Percentiles rank a stretch among this genome's conserved stretches.
Evolutionary conservation across 2,329 filamentous ascomycete species (phyloP).

Genomic region (Paecilomyces formosus): DNA sequence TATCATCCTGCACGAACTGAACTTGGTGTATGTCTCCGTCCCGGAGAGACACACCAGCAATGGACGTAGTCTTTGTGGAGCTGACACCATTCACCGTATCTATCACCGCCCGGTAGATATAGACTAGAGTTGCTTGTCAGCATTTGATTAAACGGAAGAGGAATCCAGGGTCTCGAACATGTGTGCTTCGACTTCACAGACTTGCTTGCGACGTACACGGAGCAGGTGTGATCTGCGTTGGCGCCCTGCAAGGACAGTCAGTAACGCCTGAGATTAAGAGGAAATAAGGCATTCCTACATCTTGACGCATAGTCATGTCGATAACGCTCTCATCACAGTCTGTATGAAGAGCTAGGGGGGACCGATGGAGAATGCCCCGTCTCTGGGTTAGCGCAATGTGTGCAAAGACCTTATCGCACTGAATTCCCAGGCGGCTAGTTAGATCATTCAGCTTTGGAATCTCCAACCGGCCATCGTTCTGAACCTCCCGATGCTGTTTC

Average conservation of each 20-base stretch:
- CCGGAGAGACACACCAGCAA: conserved; percentile 25
- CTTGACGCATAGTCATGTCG: conserved; percentile 53
- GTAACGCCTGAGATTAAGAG: background rate
- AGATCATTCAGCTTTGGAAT: conserved; percentile 59
- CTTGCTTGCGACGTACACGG: conserved; percentile 26
- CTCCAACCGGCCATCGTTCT: conserved; percentile 43
- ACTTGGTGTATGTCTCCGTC: conserved; percentile 46
- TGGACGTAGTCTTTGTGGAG: conserved; percentile 25
- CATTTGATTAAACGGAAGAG: background rate
- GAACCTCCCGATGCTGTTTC: conserved; percentile 40
- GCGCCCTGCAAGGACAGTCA: conserved; percentile 10
- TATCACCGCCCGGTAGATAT: conserved; percentile 49
- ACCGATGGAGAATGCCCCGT: conserved; percentile 60
- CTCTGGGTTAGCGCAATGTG: conserved; percentile 63
- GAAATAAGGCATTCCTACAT: conserved; percentile 25
- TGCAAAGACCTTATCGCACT: conserved; percentile 56
- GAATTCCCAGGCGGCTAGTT: conserved; percentile 49
- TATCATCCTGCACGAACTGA: conserved; percentile 59
- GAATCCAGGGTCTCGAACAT: conserved; percentile 15
- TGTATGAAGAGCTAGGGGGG: conserved; percentile 41
- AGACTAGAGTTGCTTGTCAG: conserved; percentile 36
- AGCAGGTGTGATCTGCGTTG: conserved; percentile 16
- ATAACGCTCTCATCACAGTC: conserved; percentile 29
- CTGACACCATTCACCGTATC: conserved; percentile 55
- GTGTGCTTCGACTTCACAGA: conserved; percentile 24